Evolutionary conservation across 257 asterid genomes (phyloP).

Genomic region (Solanum ossicruentum): DNA sequence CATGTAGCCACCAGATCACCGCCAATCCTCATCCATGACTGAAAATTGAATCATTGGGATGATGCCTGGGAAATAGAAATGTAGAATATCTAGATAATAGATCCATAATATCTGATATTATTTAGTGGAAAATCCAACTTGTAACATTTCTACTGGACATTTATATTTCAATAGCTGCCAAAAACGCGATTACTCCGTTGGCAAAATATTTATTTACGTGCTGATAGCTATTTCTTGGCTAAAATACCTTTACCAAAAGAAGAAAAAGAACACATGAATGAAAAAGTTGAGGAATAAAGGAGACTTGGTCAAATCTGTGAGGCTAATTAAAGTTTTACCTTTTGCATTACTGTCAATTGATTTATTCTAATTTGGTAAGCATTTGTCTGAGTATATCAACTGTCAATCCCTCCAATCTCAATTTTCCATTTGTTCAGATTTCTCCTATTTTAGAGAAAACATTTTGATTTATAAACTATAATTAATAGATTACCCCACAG

Average conservation of each 20-base stretch:
- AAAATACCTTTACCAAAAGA: background rate
- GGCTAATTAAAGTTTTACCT: background rate
- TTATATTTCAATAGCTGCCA: background rate
- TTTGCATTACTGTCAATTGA: background rate
- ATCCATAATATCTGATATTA: background rate
- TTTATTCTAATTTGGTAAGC: background rate
- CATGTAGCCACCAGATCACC: background rate
- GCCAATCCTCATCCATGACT: background rate
- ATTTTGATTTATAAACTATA: background rate
- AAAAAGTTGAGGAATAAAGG: background rate
- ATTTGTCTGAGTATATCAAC: background rate
- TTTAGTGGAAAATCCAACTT: background rate
- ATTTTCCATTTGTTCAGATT: background rate
- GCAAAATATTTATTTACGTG: background rate
- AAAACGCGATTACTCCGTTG: background rate
- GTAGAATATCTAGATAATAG: background rate
- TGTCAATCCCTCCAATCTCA: background rate
- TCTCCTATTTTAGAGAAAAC: background rate
- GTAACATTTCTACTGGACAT: background rate
- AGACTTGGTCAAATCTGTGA: background rate
- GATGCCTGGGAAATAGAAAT: background rate
- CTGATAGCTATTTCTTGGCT: background rate
- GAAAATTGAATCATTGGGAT: background rate
- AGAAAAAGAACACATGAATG: background rate
- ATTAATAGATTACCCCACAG: background rate